Evolutionary conservation across 768 basidiomycete species (phyloP), one percentile per base, ranked within the genome.

Genomic region (Lactarius hengduanensis): DNA sequence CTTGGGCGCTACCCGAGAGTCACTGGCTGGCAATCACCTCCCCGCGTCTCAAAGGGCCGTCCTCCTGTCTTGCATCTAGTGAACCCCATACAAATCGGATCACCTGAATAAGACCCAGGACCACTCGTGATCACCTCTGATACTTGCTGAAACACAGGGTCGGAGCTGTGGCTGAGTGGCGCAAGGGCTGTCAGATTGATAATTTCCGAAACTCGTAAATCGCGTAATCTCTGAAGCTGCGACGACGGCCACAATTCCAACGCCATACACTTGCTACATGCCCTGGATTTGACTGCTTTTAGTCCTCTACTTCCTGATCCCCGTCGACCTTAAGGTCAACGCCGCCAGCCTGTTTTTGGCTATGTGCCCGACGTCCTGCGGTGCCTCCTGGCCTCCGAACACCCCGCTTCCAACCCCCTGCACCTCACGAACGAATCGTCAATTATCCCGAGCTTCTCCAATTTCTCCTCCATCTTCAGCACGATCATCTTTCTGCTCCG

Each of bases 321-420:
- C 76, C 74, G 9, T 74, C 71, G 26, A 79, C 76, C 6, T 79
- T 80, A 0, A 32, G 32, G 7, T 32, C 69, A 89, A 73, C 30
- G 80, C 74, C 40, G 71, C 73, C 72, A 92, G 69, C 64, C 92
- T 80, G 72, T 84, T 87, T 77, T 86, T 85, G 22, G 92, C 94
- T 67, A 96, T 96, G 66, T 73, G 76, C 36, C 89, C 89, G 8
- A 96, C 80, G 72, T 92, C 92, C 40, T 73, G 75, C 28, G 95
- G 78, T 0, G 93, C 94, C 64, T 83, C 61, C 80, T 76, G 65
- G 94, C 78, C 76, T 96, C 94, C 9, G 71, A 70, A 96, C 58
- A 75, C 80, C 5, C 75, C 76, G 30, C 80, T 76, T 8, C 73
- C 76, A 9, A 73, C 71, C 38, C 79, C 76, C n/a, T 87, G 68